Evolutionary conservation across 2,329 filamentous ascomycete genomes (phyloP).

Genomic region (Xylariaceae sp.): DNA sequence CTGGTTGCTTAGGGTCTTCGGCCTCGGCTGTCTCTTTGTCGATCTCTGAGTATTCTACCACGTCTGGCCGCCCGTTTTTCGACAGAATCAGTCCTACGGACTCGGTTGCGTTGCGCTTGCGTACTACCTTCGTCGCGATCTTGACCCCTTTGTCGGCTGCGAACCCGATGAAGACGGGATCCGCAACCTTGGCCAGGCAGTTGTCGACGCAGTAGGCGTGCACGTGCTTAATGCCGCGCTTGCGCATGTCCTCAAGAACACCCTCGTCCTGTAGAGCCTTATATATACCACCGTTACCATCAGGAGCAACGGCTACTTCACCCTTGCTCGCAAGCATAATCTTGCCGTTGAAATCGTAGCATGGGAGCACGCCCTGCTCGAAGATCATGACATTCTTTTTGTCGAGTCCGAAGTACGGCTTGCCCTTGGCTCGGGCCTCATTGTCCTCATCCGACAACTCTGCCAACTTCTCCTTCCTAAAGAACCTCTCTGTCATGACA

Average conservation of each 20-base stretch:
- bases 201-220: constrained; percentile 99
- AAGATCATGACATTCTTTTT: constrained; percentile 90
- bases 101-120: constrained; percentile 95
- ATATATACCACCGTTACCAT: constrained; percentile 97
- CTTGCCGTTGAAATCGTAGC: constrained; percentile 97
- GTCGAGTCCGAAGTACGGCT: constrained; percentile 80
- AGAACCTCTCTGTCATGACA: constrained; percentile 90
- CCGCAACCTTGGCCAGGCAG: constrained; percentile 98
- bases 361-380: constrained; percentile 95
- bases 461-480: constrained; percentile 51
- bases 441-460: constrained; percentile 65
- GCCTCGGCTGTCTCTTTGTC: constrained; percentile 87
- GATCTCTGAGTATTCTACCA: constrained; percentile 99
- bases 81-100: constrained; percentile 92
- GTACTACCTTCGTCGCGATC: constrained; percentile 98
- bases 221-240: constrained; percentile 90
- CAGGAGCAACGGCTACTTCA: constrained; percentile 91
- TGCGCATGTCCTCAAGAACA: constrained; percentile 85
- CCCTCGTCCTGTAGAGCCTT: constrained; percentile 71
- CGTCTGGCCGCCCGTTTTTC: constrained; percentile 95
- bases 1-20: constrained; percentile 78
- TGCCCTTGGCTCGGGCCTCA: constrained; percentile 47
- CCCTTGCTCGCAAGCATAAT: constrained; percentile 91
- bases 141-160: constrained; percentile 86
- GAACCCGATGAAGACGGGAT: constrained; percentile 95